Evolutionary conservation across 2,329 filamentous ascomycete species (phyloP), one percentile per base, ranked within the genome.

Genomic region (Fusarium sp.): DNA sequence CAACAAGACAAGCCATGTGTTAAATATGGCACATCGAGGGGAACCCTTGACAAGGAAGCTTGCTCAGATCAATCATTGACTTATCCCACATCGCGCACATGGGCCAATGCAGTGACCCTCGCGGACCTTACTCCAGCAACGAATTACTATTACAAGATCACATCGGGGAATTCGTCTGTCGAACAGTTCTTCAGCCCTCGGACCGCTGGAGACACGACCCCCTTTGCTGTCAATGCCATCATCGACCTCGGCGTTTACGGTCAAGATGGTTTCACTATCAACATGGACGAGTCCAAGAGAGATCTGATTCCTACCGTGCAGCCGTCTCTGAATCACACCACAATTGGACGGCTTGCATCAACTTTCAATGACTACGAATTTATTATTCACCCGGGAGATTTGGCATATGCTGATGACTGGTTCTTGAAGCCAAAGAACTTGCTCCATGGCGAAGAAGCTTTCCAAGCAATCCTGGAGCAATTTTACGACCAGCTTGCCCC

Each of bases 231-330:
- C n/a, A 68, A 68, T 6, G 65, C 65, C 1, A 68, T 68, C 1
- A 68, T 68, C 31, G 65, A 68, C 34, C 64, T 68, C 13, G 65
- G 64, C 3, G 65, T 68, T 0, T 68, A 68, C 11, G 65, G 65
- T 1, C 7, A 68, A 27, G 65, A 68, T 28, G 65, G 65, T 0
- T 68, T 68, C 23, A 68, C 65, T 0, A 68, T 68, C 16, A 44
- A 60, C 2, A 64, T 63, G 27, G 64, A 68, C n/a, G 30, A 63
- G 3, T 41, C 65, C 0, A 68, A 68, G 39, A 43, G 65, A 4
- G 59, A 68, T 11, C 16, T 64, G 0, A 68, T 68, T 9, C 65
- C 65, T 0, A 50, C 18, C 2, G 12, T 68, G 6, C 65, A 68
- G 0, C 65, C 65, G 1, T 63, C 65, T 1, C 13, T 68, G 8